Evolutionary conservation across 2,329 filamentous ascomycete species (phyloP).

Genomic region (Sporothrix inflata): DNA sequence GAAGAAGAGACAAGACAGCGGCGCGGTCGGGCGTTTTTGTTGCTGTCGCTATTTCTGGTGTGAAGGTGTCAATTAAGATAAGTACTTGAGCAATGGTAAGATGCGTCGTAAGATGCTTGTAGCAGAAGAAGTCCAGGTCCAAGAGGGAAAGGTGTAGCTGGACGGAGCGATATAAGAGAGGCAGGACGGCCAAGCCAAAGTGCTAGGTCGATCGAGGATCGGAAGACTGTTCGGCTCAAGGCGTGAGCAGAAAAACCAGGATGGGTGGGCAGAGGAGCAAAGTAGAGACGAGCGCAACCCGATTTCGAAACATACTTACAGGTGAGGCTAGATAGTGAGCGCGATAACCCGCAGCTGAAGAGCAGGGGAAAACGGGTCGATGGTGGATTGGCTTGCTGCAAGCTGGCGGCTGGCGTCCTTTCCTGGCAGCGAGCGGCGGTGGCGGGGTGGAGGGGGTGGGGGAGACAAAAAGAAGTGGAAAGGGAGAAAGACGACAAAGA

Average conservation of each 20-base stretch:
- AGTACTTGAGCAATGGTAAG: neutral
- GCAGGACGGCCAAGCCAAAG: neutral
- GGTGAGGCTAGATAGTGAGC: constrained; percentile 6
- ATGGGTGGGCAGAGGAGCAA: neutral
- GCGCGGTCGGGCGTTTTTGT: neutral
- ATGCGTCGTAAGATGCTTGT: neutral
- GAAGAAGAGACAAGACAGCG: neutral
- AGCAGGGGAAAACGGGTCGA: constrained; percentile 16
- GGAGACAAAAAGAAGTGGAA: neutral
- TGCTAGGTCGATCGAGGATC: constrained; percentile 16
- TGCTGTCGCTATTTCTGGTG: neutral
- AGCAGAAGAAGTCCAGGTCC: neutral
- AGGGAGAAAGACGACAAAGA: constrained; percentile 3
- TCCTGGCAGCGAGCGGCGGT: neutral
- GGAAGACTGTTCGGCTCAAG: neutral
- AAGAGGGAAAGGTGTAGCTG: constrained; percentile 15
- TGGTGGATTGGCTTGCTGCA: constrained; percentile 22
- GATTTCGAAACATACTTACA: neutral
- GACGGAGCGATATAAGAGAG: neutral
- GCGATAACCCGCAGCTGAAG: constrained; percentile 10
- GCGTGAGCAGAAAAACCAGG: neutral
- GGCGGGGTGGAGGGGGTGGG: constrained; percentile 19
- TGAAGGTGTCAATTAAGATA: neutral
- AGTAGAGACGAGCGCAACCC: neutral
- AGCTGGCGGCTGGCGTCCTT: constrained; percentile 14